Percentiles rank a stretch among this genome's conserved stretches.
Evolutionary conservation across 192 early-diverging fungal species (phyloP).

Genomic region (Obelidium mucronatum): DNA sequence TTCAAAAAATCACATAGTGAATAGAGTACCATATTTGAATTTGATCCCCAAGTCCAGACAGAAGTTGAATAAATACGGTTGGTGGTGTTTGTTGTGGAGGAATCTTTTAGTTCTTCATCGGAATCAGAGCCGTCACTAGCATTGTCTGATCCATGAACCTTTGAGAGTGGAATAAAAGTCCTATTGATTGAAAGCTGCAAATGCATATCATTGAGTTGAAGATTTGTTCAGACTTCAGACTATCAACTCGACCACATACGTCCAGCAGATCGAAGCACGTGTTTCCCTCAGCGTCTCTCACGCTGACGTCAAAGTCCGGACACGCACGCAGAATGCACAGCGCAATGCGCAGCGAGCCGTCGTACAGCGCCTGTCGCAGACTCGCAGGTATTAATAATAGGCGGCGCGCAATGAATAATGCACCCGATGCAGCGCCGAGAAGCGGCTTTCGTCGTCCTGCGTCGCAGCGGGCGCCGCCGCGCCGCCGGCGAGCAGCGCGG

Average conservation of each 20-base stretch:
- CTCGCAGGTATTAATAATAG: background rate
- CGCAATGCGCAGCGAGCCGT: constrained; percentile 65
- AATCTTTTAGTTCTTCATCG: constrained; percentile 48
- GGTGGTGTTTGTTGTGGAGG: constrained; percentile 37
- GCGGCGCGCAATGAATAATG: background rate
- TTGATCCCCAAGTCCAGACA: constrained; percentile 80
- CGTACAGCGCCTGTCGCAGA: constrained; percentile 56
- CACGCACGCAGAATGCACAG: constrained; percentile 50
- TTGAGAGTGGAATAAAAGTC: background rate
- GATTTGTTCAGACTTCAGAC: background rate
- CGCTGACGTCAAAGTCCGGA: constrained; percentile 54
- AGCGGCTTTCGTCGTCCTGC: background rate
- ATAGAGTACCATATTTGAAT: constrained; percentile 65
- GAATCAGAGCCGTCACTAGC: constrained; percentile 37
- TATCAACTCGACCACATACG: background rate
- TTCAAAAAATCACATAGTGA: too few relatives aligned
- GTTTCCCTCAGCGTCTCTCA: constrained; percentile 62
- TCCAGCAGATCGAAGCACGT: constrained; percentile 59
- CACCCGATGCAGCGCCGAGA: constrained; percentile 37
- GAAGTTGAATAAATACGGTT: constrained; percentile 29
- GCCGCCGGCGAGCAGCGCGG: too few relatives aligned
- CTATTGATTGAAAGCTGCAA: background rate
- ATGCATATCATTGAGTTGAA: background rate
- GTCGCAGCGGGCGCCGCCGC: background rate
- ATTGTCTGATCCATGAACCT: background rate